Evolutionary conservation across 1,139 yeast species (phyloP).

Genomic region (Geotrichum carabidarum): DNA sequence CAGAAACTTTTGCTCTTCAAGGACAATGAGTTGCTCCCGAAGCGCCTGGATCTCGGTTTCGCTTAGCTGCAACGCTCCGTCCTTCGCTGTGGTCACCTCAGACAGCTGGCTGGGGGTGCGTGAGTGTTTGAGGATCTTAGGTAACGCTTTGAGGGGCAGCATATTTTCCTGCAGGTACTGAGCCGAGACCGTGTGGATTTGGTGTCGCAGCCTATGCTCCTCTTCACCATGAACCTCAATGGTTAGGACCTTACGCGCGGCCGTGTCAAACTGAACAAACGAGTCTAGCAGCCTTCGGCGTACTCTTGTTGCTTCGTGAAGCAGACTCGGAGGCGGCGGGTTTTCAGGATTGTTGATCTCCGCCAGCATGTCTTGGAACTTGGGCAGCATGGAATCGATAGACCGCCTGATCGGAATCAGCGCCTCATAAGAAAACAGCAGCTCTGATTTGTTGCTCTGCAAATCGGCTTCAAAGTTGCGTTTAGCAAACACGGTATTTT

Average conservation of each 20-base stretch:
- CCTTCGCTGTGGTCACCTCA: constrained; percentile 11
- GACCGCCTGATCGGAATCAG: constrained; percentile 23
- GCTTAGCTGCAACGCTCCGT: neutral
- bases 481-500: constrained; percentile 53
- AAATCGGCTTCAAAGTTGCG: constrained; percentile 48
- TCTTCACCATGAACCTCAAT: constrained; percentile 35
- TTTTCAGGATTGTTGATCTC: constrained; percentile 34
- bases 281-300: constrained; percentile 43
- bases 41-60: constrained; percentile 50
- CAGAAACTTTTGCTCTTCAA: constrained; percentile 75
- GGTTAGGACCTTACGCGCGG: constrained; percentile 41
- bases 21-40: constrained; percentile 76
- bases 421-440: constrained; percentile 22
- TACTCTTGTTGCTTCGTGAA: constrained; percentile 39
- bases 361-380: constrained; percentile 40
- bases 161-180: constrained; percentile 51
- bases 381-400: constrained; percentile 42
- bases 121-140: constrained; percentile 38
- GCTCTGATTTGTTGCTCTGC: constrained; percentile 26
- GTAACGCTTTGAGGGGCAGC: constrained; percentile 50
- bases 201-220: constrained; percentile 43
- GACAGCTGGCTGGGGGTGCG: constrained; percentile 20
- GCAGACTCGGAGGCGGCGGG: constrained; percentile 32
- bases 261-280: constrained; percentile 44
- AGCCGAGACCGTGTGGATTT: constrained; percentile 46